These are phyloP conservation scores for Cladobotryum mycophilum DNA, from an alignment of 2,329 filamentous ascomycete species.

Conservation along the genomic window DNA sequence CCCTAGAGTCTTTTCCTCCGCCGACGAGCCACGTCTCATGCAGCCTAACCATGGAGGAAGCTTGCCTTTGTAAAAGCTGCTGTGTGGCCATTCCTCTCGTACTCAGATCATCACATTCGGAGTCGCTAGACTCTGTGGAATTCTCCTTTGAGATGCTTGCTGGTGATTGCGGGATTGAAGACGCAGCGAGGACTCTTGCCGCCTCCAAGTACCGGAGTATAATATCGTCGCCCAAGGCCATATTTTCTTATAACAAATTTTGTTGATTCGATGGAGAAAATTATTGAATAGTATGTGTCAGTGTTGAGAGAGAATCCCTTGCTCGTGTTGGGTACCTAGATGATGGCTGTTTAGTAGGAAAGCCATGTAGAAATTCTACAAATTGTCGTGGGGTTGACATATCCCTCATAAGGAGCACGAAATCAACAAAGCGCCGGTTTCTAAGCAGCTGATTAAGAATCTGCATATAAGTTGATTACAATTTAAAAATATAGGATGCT, in stretches of 20 bases:
- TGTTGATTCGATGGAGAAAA: background rate
- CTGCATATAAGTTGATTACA: too few species aligned
- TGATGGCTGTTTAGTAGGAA: background rate
- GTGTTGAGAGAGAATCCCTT: too few species aligned
- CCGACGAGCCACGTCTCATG: conserved; percentile 13
- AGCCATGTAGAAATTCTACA: background rate
- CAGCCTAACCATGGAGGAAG: conserved; percentile 17
- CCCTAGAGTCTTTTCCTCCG: background rate
- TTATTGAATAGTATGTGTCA: background rate
- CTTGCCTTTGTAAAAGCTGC: conserved; percentile 26
- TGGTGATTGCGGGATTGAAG: background rate
- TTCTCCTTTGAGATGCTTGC: background rate
- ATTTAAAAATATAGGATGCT: too few species aligned
- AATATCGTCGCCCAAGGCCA: conserved; percentile 18
- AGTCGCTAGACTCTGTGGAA: background rate
- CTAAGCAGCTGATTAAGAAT: too few species aligned
- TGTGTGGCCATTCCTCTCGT: conserved; percentile 17
- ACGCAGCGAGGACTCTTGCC: conserved; percentile 14
- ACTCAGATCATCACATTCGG: background rate
- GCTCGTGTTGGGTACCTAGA: too few species aligned
- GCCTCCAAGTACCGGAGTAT: conserved; percentile 21
- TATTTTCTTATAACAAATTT: conserved; percentile 1
- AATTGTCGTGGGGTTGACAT: background rate
- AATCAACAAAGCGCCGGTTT: too few species aligned
- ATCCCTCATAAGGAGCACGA: too few species aligned